A percentile compares a stretch with the other conserved stretches of the same genome.
phyloP scores from a whole-genome alignment of 495 filamentous ascomycete species.

The Penicillium desertorum region DNA sequence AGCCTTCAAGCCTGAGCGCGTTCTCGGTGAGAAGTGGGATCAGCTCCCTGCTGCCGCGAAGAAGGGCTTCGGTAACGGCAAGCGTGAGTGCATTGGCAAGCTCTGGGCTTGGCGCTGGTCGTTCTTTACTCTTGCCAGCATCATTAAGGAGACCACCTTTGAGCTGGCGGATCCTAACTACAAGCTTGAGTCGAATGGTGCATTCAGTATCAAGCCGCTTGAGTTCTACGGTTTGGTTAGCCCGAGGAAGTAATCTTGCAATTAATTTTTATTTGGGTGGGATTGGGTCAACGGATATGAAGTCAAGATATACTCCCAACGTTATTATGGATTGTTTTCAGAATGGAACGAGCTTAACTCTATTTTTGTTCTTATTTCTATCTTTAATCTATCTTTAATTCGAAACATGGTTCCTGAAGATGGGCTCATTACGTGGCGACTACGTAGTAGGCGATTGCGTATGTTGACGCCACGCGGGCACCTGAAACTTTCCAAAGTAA shows the following conservation, averaged over 20 bases:
- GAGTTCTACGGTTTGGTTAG: slow-evolving; percentile 38
- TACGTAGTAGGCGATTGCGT: slow-evolving; percentile 9
- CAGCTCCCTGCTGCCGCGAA: slow-evolving; percentile 57
- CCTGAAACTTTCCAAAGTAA: background rate
- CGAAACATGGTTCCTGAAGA: background rate
- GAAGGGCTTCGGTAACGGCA: slow-evolving; percentile 71
- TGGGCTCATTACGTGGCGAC: background rate
- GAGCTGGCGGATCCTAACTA: slow-evolving; percentile 48
- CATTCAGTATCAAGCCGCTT: slow-evolving; percentile 40
- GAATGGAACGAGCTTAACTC: slow-evolving; percentile 11
- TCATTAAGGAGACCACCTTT: slow-evolving; percentile 44
- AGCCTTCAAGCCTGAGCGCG: slow-evolving; percentile 65
- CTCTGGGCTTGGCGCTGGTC: slow-evolving; percentile 65
- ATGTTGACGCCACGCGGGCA: slow-evolving; percentile 7
- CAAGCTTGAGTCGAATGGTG: slow-evolving; percentile 39
- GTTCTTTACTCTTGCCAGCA: slow-evolving; percentile 38
- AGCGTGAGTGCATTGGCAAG: slow-evolving; percentile 64
- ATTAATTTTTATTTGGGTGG: background rate
- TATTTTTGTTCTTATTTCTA: background rate
- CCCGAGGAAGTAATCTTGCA: slow-evolving; percentile 29
- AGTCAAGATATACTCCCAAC: slow-evolving; percentile 3
- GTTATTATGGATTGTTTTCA: slow-evolving; percentile 1
- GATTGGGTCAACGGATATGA: slow-evolving; percentile 5
- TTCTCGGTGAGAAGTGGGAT: slow-evolving; percentile 65
- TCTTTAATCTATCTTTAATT: background rate